Evolutionary conservation across 805 yeast genomes (phyloP), one percentile per base, ranked within the genome.

Genomic region (Monosporozyma solicola): DNA sequence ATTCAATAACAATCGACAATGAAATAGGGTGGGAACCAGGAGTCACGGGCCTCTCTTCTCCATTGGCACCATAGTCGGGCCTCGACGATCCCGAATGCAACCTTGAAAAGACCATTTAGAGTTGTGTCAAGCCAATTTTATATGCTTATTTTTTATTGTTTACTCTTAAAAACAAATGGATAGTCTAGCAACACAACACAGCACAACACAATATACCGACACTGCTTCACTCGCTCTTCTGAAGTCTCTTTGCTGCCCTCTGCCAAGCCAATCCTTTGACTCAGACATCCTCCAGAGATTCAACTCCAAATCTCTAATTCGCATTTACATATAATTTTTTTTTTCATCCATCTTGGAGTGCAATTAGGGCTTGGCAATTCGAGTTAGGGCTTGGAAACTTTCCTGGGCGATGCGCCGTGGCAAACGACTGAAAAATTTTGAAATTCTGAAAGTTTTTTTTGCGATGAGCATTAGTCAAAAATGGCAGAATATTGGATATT

Each of bases 1-100:
- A 84, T 65, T 94, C 99, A 24, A 94, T 73, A 41, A 76, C 75
- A 35, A 91, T 76, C 0, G 82, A 65, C 11, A 87, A 68, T 35
- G 77, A 73, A 35, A 78, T 67, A 1, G 79, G 78, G 39, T 67
- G 52, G 11, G 32, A 29, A 25, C 48, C 44, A 9, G 47, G 32
- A 27, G 37, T 49, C 16, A 43, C 46, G 11, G 46, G 46, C 25
- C 46, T 43, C 15, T 47, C 41, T 9, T 27, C 52, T 16, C 29
- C 43, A 24, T 33, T 39, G 8, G 52, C 10, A 10, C 32, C 41
- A 31, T 41, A 20, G n/a, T 41, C 41, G 22, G 49, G 32, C 27
- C 27, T 45, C 33, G 49, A 27, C 15, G 48, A 16, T 24, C 16
- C 31, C 27, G 51, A 35, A 29, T 48, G 45, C 33, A 54, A 37